Percentiles rank a stretch among this genome's conserved stretches.
These are phyloP conservation scores for Alternaria alternata DNA, from an alignment of 2,329 filamentous ascomycete genomes.

Conservation along the genomic window DNA sequence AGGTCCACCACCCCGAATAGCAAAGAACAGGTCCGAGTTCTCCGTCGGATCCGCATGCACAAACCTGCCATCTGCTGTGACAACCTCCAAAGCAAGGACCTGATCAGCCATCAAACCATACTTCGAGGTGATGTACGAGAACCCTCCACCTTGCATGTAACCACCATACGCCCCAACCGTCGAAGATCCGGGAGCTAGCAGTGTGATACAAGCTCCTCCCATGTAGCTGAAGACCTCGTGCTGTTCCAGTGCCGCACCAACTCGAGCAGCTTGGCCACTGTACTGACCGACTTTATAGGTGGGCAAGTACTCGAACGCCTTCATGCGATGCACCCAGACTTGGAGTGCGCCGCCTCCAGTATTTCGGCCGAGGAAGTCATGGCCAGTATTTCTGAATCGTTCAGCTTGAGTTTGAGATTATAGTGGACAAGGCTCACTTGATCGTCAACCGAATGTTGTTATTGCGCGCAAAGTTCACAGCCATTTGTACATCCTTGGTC, in stretches of 20 bases:
- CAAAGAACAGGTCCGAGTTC: constrained; percentile 42
- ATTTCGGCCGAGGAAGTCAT: constrained; percentile 38
- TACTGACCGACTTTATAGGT: constrained; percentile 30
- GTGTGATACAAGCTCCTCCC: constrained; percentile 30
- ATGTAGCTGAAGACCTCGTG: constrained; percentile 34
- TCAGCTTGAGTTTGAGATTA: constrained; percentile 7
- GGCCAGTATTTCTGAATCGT: constrained; percentile 37
- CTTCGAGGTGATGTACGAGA: constrained; percentile 57
- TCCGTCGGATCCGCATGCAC: constrained; percentile 30
- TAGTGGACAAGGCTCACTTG: constrained; percentile 23
- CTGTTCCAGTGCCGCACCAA: constrained; percentile 36
- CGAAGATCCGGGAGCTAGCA: constrained; percentile 30
- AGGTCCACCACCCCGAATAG: constrained; percentile 42
- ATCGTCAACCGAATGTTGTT: constrained; percentile 43
- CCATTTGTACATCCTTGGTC: constrained; percentile 37
- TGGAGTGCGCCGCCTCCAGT: constrained; percentile 41
- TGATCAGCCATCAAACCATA: constrained; percentile 48
- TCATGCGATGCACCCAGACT: constrained; percentile 38
- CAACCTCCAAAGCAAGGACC: constrained; percentile 35
- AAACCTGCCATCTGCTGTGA: constrained; percentile 37
- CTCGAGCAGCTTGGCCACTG: constrained; percentile 32
- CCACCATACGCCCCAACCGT: constrained; percentile 59
- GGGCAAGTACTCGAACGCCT: constrained; percentile 37
- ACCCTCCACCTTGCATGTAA: constrained; percentile 59
- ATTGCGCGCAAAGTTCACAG: constrained; percentile 42